phyloP scores from a whole-genome alignment of 352 stramenopile species.

The Phytophthora sp. region DNA sequence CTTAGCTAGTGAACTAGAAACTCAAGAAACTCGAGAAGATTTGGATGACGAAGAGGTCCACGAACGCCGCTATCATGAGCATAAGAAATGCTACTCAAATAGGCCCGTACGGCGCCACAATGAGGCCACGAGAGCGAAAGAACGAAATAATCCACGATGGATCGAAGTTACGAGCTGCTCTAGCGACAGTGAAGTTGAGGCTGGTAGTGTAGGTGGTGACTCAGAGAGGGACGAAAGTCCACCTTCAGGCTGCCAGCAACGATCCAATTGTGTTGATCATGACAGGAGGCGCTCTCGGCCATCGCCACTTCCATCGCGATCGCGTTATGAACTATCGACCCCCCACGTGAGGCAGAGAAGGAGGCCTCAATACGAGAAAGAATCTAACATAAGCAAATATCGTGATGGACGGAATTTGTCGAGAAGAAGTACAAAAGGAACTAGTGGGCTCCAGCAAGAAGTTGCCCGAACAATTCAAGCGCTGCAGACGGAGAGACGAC shows the following conservation, averaged over 20 bases:
- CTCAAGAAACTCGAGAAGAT: not conserved
- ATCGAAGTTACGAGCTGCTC: not conserved
- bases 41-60: not conserved
- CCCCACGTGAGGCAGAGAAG: no score
- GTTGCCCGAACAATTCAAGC: slow-evolving; percentile 37
- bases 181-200: not conserved
- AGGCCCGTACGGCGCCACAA: no score
- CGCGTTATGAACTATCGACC: no score
- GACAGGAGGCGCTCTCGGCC: no score
- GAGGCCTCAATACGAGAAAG: no score
- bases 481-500: slow-evolving; percentile 43
- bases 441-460: slow-evolving; percentile 14
- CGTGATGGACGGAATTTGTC: not conserved
- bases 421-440: not conserved
- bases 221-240: not conserved
- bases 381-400: no score
- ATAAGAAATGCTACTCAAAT: no score
- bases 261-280: no score
- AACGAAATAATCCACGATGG: not conserved
- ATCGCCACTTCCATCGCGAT: no score
- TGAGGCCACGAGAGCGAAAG: not conserved
- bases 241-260: no score
- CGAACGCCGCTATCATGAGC: no score
- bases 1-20: slow-evolving; percentile 1
- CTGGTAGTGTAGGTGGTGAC: no score